Base-by-base conservation (phyloP, 1,284 basidiomycete species). In the Apiotrichum siamense region DNA sequence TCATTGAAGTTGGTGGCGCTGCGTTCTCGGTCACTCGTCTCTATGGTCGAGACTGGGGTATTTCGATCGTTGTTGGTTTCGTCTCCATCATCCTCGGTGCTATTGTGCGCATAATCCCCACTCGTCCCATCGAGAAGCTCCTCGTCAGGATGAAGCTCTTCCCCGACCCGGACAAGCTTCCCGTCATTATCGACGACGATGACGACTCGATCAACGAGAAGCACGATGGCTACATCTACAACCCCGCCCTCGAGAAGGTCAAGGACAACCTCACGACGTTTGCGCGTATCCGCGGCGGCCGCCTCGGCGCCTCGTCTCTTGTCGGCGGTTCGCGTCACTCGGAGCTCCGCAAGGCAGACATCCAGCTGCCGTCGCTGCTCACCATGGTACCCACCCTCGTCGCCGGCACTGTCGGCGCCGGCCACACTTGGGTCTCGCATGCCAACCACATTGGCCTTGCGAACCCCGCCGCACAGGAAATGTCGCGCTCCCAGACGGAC, bases 1-100 rank as follows among this genome's bases (percentile, higher is more conserved):
- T 98, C 59, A 85, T 97, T 54, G 91, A 91, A 64, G 80, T 97
- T 47, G 94, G 93, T 51, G 88, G 88, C 27, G 81, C 86, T 4
- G 92, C 92, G 0, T 97, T 98, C 79, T 83, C 86, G 64, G 94
- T 97, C n/a, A 84, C 82, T 1, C 78, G 70, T 6, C 83, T 97
- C 47, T 76, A 76, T 44, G 88, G 85, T 26, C 82, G 81, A 36
- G 89, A 96, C 72, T 99, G 96, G 96, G 92, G 83, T 44, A 90
- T 97, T 59, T 88, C 88, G 1, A 77, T 98, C 47, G 59, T 76
- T 49, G 80, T 96, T 43, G 96, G 94, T 36, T 64, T 87, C 49
- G 80, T 92, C 43, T 86, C 94, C 10, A 82, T 97, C 55, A 94
- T 93, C 3, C 78, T 97, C 60, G 96, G 90, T 49, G 84, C 80